Evolutionary conservation across 1,139 yeast genomes (phyloP), one percentile per base, ranked within the genome.

Genomic region (Nakaseomyces sp.): DNA sequence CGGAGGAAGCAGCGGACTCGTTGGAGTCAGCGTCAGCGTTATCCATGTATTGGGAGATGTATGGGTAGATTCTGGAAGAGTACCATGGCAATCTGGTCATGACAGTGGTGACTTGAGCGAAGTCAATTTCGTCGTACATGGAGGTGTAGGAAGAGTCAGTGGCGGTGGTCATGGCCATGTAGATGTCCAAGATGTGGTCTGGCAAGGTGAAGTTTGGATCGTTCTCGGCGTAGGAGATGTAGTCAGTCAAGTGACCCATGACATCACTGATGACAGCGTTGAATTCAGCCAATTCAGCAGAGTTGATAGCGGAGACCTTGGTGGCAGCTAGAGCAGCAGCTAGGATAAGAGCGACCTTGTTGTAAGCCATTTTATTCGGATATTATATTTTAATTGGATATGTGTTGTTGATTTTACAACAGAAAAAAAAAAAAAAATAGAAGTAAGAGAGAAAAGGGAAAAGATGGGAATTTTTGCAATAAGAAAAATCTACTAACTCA

Each of bases 41-140:
- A 30, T 52, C 49, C 51, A 68, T 52, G 69, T 70, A 57, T 17
- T 67, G 48, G 66, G 45, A 53, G 51, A 25, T 63, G 48, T 35
- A 59, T 45, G 42, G 56, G 32, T 7, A 43, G 43, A 43, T 46
- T 48, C 52, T 53, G 42, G 63, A 50, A 3, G 67, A 60, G 52
- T 66, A 67, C 71, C 72, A 68, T 50, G 71, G 71, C 41, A 68
- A 55, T 25, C 55, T 63, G 26, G 69, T 60, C 22, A 62, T 66
- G 46, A 64, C 65, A 15, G 61, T 46, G 9, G 63, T 52, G 35
- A 58, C 58, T 13, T 54, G 57, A 36, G 51, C 35, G 45, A 50
- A 42, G 44, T 58, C 55, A 20, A 45, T 28, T 25, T 39, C 37
- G 25, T 37, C 40, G 45, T 38, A 43, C 32, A 29, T 33, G 24